phyloP scores from a whole-genome alignment of 768 basidiomycete genomes.

The Phylloporus arenicola region DNA sequence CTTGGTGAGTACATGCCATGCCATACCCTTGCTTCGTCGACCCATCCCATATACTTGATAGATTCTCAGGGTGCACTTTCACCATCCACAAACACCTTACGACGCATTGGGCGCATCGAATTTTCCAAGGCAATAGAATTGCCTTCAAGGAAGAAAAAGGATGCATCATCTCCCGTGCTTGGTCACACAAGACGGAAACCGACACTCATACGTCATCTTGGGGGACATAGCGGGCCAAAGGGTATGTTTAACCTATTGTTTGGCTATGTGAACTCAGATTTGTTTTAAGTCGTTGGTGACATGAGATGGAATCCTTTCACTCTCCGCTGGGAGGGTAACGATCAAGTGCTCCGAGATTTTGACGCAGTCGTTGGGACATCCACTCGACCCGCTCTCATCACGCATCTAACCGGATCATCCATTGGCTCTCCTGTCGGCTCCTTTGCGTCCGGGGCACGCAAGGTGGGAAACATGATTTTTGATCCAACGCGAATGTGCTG shows the following conservation, averaged over 20 bases:
- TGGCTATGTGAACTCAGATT: slow-evolving; percentile 11
- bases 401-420: slow-evolving; percentile 86
- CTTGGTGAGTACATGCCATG: slow-evolving; percentile 35
- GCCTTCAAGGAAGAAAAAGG: slow-evolving; percentile 53
- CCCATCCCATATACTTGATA: slow-evolving; percentile 5
- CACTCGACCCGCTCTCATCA: slow-evolving; percentile 91
- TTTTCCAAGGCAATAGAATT: slow-evolving; percentile 39
- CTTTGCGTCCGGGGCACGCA: slow-evolving; percentile 71
- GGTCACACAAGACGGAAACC: slow-evolving; percentile 63
- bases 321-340: slow-evolving; percentile 96
- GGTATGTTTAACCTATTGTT: slow-evolving; percentile 40
- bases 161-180: slow-evolving; percentile 39
- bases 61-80: slow-evolving; percentile 28
- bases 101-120: slow-evolving; percentile 55
- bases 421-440: slow-evolving; percentile 74
- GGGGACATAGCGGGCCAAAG: slow-evolving; percentile 62
- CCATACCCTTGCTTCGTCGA: neutral
- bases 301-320: slow-evolving; percentile 96
- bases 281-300: slow-evolving; percentile 75
- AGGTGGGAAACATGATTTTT: slow-evolving; percentile 98
- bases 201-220: slow-evolving; percentile 82
- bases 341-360: slow-evolving; percentile 85
- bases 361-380: slow-evolving; percentile 76
- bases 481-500: slow-evolving; percentile 94
- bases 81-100: slow-evolving; percentile 48